Evolutionary conservation across 176 grass and related monocot species (phyloP).

Genomic region (bread wheat (Triticum aestivum)): DNA sequence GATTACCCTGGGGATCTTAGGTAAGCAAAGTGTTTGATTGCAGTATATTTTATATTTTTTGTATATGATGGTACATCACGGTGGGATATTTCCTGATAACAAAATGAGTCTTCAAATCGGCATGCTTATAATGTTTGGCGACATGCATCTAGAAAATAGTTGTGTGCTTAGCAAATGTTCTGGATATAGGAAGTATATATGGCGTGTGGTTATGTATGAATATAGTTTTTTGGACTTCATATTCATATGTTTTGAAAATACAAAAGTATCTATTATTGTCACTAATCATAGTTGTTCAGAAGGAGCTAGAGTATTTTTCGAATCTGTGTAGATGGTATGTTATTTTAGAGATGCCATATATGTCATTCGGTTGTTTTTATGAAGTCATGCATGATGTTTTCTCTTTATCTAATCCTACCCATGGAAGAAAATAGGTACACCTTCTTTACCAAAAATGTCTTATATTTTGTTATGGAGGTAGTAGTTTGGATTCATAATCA

Average conservation of each 20-base stretch:
- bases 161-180: background rate
- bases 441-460: too few species aligned
- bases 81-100: background rate
- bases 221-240: background rate
- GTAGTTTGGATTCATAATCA: background rate
- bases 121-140: slow-evolving; percentile 8
- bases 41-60: background rate
- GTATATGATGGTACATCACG: background rate
- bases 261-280: background rate
- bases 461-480: too few species aligned
- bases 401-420: background rate
- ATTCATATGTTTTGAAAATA: background rate
- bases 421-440: background rate
- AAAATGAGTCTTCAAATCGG: background rate
- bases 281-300: background rate
- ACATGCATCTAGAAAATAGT: slow-evolving; percentile 13
- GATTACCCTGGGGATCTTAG: slow-evolving; percentile 78
- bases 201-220: background rate
- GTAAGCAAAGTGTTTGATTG: slow-evolving; percentile 43
- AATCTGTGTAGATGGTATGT: background rate
- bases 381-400: background rate
- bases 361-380: background rate
- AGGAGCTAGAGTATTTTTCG: background rate
- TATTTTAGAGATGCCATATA: background rate
- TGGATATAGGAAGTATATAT: background rate